Conservation (phyloP, 169 alveolate genomes). For the Plasmodium inui region DNA sequence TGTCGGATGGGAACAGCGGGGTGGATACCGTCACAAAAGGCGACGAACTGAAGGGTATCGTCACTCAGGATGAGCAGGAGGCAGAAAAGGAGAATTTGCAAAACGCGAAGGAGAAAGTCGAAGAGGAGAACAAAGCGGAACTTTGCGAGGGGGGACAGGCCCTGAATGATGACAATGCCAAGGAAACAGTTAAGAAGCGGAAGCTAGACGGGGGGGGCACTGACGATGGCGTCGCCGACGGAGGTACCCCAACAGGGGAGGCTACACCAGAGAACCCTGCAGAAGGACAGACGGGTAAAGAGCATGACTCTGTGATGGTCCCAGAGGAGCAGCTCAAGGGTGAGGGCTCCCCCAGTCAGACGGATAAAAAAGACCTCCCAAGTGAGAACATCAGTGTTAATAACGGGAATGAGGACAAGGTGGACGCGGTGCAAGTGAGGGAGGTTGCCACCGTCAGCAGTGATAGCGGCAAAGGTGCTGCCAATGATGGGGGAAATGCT, state of each 20-base stretch:
- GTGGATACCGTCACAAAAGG: background rate
- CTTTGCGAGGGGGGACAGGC: background rate
- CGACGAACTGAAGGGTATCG: background rate
- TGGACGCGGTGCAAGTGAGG: background rate
- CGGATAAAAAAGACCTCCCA: background rate
- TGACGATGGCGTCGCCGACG: background rate
- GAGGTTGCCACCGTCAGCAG: background rate
- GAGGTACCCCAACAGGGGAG: background rate
- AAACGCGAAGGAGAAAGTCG: background rate
- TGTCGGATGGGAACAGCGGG: background rate
- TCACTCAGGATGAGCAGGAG: background rate
- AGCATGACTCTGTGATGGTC: background rate
- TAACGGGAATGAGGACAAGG: background rate
- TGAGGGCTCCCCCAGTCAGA: background rate
- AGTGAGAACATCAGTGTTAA: background rate
- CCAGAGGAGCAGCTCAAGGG: background rate
- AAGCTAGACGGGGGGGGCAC: background rate
- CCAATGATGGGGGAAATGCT: too few species aligned
- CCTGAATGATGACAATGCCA: background rate
- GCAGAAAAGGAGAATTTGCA: background rate
- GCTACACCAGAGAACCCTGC: background rate
- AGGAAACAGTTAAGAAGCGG: background rate
- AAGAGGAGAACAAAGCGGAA: background rate
- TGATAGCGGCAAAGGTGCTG: background rate
- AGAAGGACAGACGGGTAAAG: background rate